Percentiles rank a stretch among this genome's conserved stretches.
phyloP scores from a whole-genome alignment of 441 rosid genomes.

The Adansonia gregorii region DNA sequence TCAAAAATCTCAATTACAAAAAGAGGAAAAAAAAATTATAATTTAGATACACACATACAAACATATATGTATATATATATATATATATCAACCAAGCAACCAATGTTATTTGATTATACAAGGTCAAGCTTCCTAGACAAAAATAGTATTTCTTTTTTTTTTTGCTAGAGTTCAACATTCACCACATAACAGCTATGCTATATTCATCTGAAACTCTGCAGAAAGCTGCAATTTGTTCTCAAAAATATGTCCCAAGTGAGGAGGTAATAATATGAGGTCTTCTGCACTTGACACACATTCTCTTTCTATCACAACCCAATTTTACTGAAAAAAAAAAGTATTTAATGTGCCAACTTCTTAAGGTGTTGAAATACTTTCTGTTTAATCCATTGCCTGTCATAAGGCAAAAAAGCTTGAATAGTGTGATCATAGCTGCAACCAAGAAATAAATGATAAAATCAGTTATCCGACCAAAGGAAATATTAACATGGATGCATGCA shows the following conservation, averaged over 20 bases:
- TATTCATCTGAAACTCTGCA: constrained; percentile 13
- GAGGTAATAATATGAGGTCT: neutral
- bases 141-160: neutral
- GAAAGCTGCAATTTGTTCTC: constrained; percentile 18
- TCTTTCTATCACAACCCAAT: constrained; percentile 14
- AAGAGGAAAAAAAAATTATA: no score
- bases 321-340: constrained; percentile 9
- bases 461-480: neutral
- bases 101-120: constrained; percentile 1
- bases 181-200: constrained; percentile 18
- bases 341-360: constrained; percentile 64
- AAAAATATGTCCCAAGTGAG: neutral
- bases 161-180: constrained; percentile 9
- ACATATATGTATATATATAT: no score
- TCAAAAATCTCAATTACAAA: no score
- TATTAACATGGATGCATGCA: constrained; percentile 6
- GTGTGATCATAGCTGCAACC: constrained; percentile 73
- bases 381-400: constrained; percentile 91
- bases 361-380: constrained; percentile 75
- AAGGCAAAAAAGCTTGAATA: constrained; percentile 72
- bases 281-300: constrained; percentile 9
- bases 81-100: neutral
- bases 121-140: constrained; percentile 16
- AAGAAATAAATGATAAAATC: constrained; percentile 25
- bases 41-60: no score